A percentile compares a stretch with the other conserved stretches of the same genome.
phyloP scores from a whole-genome alignment of 1,284 basidiomycete genomes.

The Apiotrichum sp. region DNA sequence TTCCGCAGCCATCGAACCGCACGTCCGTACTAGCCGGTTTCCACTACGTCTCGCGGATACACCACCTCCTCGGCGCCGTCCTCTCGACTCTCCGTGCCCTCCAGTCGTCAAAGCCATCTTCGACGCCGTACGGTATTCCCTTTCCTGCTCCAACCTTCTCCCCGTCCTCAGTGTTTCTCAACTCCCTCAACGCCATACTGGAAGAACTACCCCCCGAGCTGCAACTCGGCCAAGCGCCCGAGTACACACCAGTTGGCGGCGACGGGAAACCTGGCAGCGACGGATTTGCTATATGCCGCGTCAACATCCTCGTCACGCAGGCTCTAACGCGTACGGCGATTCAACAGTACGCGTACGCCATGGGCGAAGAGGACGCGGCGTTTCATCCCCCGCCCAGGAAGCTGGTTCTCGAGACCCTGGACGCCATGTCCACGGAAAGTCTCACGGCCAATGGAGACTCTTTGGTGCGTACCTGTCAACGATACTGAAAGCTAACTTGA shows the following conservation, averaged over 20 bases:
- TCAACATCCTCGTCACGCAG: slow-evolving; percentile 28
- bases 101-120: neutral
- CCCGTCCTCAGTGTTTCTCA: slow-evolving; percentile 13
- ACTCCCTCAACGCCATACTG: slow-evolving; percentile 18
- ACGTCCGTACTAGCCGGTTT: slow-evolving; percentile 27
- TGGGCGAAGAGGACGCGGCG: slow-evolving; percentile 7
- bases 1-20: slow-evolving; percentile 19
- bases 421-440: slow-evolving; percentile 24
- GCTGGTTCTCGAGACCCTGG: neutral
- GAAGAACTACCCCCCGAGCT: slow-evolving; percentile 16
- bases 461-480: slow-evolving; percentile 1
- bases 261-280: too few relatives aligned
- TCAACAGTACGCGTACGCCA: slow-evolving; percentile 23
- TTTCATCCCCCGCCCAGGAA: neutral
- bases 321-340: slow-evolving; percentile 27
- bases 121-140: neutral
- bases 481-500: too few relatives aligned
- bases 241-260: neutral
- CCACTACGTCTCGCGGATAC: slow-evolving; percentile 26
- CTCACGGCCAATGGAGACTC: slow-evolving; percentile 31
- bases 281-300: slow-evolving; percentile 24
- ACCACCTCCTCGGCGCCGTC: slow-evolving; percentile 23
- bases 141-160: neutral
- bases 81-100: neutral
- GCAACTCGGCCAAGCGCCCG: neutral